Conservation (phyloP, 208 protist genomes). For the Hexamita inflata region DNA sequence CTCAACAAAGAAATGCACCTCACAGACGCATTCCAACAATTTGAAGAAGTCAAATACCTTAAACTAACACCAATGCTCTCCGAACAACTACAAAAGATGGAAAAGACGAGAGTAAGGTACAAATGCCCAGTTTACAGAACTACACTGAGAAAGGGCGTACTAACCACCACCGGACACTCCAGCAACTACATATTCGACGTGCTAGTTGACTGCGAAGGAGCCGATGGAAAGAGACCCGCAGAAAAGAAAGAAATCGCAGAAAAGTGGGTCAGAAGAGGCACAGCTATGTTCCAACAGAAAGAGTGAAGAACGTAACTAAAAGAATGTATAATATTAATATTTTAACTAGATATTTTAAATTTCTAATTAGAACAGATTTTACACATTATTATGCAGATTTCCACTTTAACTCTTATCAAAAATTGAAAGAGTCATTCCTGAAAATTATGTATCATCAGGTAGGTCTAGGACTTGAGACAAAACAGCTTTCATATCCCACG, state of each 20-base stretch:
- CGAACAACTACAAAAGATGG: not conserved
- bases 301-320: not conserved
- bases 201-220: not conserved
- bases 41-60: not conserved
- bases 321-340: too few relatives aligned
- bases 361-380: too few relatives aligned
- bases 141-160: not conserved
- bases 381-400: too few relatives aligned
- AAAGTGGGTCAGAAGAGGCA: conserved; percentile 17
- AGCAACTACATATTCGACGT: conserved; percentile 24
- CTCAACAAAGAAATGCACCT: not conserved
- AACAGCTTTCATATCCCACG: too few relatives aligned
- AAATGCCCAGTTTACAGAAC: conserved; percentile 21
- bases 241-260: too few relatives aligned
- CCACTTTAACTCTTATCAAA: too few relatives aligned
- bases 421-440: too few relatives aligned
- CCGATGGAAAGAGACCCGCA: too few relatives aligned
- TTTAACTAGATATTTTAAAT: too few relatives aligned
- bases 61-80: not conserved
- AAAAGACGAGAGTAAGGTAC: not conserved
- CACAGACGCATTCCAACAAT: not conserved
- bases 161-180: conserved; percentile 17
- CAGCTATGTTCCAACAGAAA: conserved; percentile 7
- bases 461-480: too few relatives aligned
- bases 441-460: too few relatives aligned